Percentiles rank a stretch among this genome's conserved stretches.
These are phyloP conservation scores for Nakazawaea populi DNA, from an alignment of 805 yeast genomes.

Conservation along the genomic window DNA sequence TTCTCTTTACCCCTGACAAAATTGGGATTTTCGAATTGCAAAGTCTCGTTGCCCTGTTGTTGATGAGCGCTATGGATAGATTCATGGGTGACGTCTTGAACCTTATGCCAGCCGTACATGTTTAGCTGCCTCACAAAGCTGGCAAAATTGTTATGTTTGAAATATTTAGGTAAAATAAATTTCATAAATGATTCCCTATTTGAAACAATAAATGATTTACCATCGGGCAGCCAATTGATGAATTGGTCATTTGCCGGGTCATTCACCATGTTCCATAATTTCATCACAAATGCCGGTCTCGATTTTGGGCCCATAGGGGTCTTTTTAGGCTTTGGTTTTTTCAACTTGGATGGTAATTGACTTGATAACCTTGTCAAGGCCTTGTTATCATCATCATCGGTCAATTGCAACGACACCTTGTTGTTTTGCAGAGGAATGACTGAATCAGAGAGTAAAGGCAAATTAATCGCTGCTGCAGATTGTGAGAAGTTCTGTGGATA, in stretches of 20 bases:
- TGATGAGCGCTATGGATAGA: slow-evolving; percentile 38
- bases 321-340: slow-evolving; percentile 13
- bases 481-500: neutral
- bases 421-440: neutral
- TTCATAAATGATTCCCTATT: slow-evolving; percentile 85
- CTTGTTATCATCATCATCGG: neutral
- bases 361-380: slow-evolving; percentile 1
- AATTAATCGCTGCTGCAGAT: neutral
- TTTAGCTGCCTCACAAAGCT: slow-evolving; percentile 93
- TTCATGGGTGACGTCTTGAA: slow-evolving; percentile 85
- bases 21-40: slow-evolving; percentile 84
- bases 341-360: slow-evolving; percentile 1
- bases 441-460: slow-evolving; percentile 5
- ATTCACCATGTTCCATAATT: slow-evolving; percentile 94
- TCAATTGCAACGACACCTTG: neutral
- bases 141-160: slow-evolving; percentile 93
- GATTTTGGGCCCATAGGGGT: slow-evolving; percentile 33
- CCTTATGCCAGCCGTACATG: slow-evolving; percentile 99
- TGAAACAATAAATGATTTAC: slow-evolving; percentile 76
- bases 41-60: slow-evolving; percentile 59
- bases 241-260: slow-evolving; percentile 63
- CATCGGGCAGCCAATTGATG: slow-evolving; percentile 83
- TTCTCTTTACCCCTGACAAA: slow-evolving; percentile 78
- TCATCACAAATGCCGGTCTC: slow-evolving; percentile 87
- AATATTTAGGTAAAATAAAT: slow-evolving; percentile 79